Base-by-base conservation (phyloP, 2,329 filamentous ascomycete species). In the Paracamarosporium sp. region DNA sequence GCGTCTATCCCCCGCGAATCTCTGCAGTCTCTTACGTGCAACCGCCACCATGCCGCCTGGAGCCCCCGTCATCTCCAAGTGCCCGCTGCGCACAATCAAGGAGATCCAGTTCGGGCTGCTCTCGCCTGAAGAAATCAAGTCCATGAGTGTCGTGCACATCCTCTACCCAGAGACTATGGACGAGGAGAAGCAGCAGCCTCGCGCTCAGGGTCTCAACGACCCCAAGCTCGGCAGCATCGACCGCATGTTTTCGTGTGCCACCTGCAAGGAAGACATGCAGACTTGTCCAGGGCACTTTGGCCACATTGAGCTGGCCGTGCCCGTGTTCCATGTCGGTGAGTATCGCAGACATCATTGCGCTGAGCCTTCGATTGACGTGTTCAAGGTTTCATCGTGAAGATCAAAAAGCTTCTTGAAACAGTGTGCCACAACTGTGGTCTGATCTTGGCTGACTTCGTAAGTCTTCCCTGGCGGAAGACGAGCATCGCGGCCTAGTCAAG, bases 101-200 rank as follows among this genome's bases (percentile, higher is more conserved):
- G 96, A 99, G 85, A 97, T 99, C 72, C 96, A 99, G 84, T 99
- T 99, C 76, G 95, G 95, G 75, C 87, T 99, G 76, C 87, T 99
- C 79, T 96, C 95, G 33, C 95, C 95, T 25, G 95, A 99, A 78
- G 96, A 99, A 83, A 97, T 98, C 80, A 98, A 99, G 84, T 93
- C 90, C 73, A 96, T 98, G 92, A 97, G 93, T 80, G 94, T 98
- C 63, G 91, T 89, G 69, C 92, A 97, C 78, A 94, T 99, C 76
- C 86, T 95, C 78, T 98, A 97, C 76, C 93, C 95, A n/a, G 95
- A 99, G 83, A 98, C 95, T 27, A 97, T 99, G 95, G 95, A 99
- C 75, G 95, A 99, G 79, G 90, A 90, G 78, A 91, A 93, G 73
- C 89, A 91, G 67, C 92, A 92, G 76, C 95, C 95, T 64, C 92